A percentile compares a stretch with the other conserved stretches of the same genome.
Conservation (phyloP, 257 asterid genomes). For the Forsythia suspensa region DNA sequence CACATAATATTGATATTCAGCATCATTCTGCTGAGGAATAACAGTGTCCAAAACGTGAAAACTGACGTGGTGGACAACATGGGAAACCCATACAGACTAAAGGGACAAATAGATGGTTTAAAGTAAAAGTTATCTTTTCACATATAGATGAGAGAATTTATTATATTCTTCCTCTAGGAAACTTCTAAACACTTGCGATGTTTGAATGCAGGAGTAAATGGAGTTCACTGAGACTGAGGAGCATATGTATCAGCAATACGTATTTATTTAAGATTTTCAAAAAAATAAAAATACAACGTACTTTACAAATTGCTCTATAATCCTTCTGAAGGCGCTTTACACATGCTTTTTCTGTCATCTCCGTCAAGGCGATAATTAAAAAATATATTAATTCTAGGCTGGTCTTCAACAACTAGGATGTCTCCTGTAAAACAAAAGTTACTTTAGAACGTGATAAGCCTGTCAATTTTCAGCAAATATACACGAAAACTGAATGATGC, state of each 20-base stretch:
- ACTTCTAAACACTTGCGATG: background rate
- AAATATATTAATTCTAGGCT: background rate
- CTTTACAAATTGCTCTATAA: slow-evolving; percentile 91
- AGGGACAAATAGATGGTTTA: no score
- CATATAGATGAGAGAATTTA: background rate
- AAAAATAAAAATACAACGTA: slow-evolving; percentile 31
- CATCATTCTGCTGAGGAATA: no score
- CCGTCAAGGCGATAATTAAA: background rate
- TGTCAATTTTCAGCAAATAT: background rate
- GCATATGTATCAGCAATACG: slow-evolving; percentile 10
- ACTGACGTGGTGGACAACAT: no score
- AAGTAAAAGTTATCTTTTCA: no score
- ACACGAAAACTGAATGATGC: no score
- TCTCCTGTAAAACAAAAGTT: background rate
- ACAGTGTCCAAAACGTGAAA: no score
- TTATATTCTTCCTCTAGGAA: background rate
- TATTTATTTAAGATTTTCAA: slow-evolving; percentile 14
- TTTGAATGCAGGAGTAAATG: slow-evolving; percentile 1
- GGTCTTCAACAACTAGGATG: background rate
- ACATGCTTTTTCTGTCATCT: slow-evolving; percentile 82
- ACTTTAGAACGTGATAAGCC: background rate
- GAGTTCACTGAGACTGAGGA: background rate
- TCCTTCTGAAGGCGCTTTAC: slow-evolving; percentile 97
- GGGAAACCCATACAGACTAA: no score
- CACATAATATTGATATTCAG: no score